These are phyloP conservation scores for Lasiosphaeriaceae sp. DNA, from an alignment of 495 filamentous ascomycete species.

Conservation along the genomic window DNA sequence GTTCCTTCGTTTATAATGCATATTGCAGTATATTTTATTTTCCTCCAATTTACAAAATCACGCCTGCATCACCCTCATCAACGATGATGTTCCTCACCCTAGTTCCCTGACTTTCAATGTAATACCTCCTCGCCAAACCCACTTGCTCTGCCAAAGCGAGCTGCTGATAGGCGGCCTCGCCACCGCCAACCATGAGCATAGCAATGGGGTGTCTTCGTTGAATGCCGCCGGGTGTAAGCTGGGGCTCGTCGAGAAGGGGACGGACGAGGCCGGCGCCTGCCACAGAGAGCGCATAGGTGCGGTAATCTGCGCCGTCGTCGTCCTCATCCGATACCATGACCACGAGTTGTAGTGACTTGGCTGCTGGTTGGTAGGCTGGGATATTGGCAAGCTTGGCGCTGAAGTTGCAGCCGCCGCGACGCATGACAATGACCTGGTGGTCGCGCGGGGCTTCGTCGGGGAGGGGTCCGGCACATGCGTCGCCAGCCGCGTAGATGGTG, in stretches of 20 bases:
- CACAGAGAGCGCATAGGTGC: constrained; percentile 9
- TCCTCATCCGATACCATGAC: constrained; percentile 71
- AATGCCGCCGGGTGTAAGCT: constrained; percentile 68
- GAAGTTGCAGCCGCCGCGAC: constrained; percentile 82
- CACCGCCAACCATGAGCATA: constrained; percentile 82
- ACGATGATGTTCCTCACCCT: constrained; percentile 78
- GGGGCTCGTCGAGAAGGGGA: constrained; percentile 73
- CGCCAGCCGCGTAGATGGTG: constrained; percentile 65
- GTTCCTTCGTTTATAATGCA: too few species aligned
- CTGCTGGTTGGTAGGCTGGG: constrained; percentile 63
- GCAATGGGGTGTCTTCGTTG: constrained; percentile 68
- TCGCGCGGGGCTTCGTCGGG: constrained; percentile 55
- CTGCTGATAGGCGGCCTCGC: constrained; percentile 61
- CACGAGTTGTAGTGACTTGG: constrained; percentile 67
- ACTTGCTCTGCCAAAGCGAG: constrained; percentile 58
- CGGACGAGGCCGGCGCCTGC: constrained; percentile 35
- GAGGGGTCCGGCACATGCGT: constrained; percentile 62
- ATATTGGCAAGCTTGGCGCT: constrained; percentile 78
- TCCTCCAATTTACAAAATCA: neutral
- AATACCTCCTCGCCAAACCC: constrained; percentile 73
- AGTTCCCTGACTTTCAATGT: constrained; percentile 75
- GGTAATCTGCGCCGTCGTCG: constrained; percentile 18
- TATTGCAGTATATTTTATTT: too few species aligned
- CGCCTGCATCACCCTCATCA: constrained; percentile 35
- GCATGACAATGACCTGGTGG: constrained; percentile 80